These are phyloP conservation scores for Ogataea pilisensis DNA, from an alignment of 805 yeast species.

Conservation along the genomic window DNA sequence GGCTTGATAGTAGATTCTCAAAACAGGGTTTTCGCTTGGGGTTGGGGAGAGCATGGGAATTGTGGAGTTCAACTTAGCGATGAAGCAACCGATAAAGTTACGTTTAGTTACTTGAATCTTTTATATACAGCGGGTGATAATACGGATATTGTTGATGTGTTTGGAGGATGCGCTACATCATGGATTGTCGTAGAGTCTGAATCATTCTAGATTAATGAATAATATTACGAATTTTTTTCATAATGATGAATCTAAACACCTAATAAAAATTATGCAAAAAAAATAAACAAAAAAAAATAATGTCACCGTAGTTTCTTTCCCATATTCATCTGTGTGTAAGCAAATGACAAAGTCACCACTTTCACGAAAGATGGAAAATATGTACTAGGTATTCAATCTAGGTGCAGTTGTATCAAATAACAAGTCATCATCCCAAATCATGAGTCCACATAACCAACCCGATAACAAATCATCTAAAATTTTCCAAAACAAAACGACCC, in stretches of 20 bases:
- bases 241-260: neutral
- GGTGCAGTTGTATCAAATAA: constrained; percentile 56
- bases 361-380: constrained; percentile 70
- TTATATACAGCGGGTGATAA: constrained; percentile 23
- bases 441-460: neutral
- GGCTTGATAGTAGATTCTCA: constrained; percentile 44
- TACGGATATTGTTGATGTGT: constrained; percentile 32
- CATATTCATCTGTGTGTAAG: constrained; percentile 62
- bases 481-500: neutral
- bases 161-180: constrained; percentile 67
- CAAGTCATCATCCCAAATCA: constrained; percentile 5
- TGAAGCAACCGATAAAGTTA: constrained; percentile 26
- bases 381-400: constrained; percentile 65
- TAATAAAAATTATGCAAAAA: neutral
- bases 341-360: constrained; percentile 4
- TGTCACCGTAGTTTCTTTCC: constrained; percentile 77
- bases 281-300: constrained; percentile 17
- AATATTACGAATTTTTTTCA: too few species aligned
- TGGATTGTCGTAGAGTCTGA: constrained; percentile 44
- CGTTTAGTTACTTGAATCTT: constrained; percentile 35
- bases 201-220: too few species aligned
- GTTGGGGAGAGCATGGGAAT: constrained; percentile 99
- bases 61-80: constrained; percentile 50
- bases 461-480: neutral
- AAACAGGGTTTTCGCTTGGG: constrained; percentile 67